Conservation (phyloP, 176 grass and related monocot species). For the Rhynchospora breviuscula region DNA sequence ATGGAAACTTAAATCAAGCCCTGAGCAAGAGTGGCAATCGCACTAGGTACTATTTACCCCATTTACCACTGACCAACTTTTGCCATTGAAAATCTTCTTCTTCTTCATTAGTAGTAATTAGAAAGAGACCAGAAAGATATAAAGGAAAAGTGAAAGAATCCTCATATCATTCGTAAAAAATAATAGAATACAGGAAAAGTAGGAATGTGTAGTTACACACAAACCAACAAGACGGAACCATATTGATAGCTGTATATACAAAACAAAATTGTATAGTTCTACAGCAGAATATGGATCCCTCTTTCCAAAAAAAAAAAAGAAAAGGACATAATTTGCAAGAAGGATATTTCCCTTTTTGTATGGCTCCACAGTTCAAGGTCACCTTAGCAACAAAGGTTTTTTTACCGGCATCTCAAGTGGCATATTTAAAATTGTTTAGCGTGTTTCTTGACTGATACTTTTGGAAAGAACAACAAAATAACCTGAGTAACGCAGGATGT, state of each 20-base stretch:
- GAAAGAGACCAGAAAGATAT: too few relatives aligned
- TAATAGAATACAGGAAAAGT: too few relatives aligned
- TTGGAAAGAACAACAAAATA: background rate
- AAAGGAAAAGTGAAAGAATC: too few relatives aligned
- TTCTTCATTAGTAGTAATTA: too few relatives aligned
- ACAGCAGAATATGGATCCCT: too few relatives aligned
- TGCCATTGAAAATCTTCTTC: background rate
- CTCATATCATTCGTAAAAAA: too few relatives aligned
- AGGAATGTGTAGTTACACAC: too few relatives aligned
- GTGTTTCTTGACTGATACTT: background rate
- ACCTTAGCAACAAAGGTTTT: background rate
- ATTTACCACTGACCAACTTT: background rate
- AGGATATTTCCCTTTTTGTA: background rate
- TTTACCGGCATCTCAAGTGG: background rate
- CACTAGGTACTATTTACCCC: background rate
- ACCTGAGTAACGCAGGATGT: background rate
- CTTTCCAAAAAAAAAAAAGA: background rate
- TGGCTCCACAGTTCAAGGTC: background rate
- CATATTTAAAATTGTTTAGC: background rate
- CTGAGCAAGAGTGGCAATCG: background rate
- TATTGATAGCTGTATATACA: too few relatives aligned
- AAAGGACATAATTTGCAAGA: background rate
- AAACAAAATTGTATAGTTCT: too few relatives aligned
- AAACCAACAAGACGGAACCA: too few relatives aligned
- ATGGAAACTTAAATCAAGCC: background rate